Conservation (phyloP, 192 early-diverging fungal species). For the Podila clonocystis region DNA sequence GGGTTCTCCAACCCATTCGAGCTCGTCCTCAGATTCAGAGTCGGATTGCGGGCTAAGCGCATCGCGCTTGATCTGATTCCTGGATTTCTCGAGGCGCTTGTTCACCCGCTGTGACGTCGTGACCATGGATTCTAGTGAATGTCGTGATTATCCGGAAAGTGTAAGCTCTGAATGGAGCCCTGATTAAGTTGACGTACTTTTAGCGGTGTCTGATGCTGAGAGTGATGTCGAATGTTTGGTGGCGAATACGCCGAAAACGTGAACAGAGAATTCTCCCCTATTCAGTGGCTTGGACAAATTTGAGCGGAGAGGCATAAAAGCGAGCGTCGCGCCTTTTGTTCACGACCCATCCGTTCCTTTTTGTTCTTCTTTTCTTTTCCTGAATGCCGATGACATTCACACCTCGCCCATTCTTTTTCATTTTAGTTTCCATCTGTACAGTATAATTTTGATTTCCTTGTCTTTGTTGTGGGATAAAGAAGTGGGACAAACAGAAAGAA, state of each 20-base stretch:
- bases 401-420: background rate
- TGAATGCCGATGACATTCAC: too few species aligned
- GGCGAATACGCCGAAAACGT: too few species aligned
- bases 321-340: background rate
- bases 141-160: background rate
- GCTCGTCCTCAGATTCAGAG: slow-evolving; percentile 30
- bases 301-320: too few species aligned
- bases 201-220: background rate
- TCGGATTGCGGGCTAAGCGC: slow-evolving; percentile 15
- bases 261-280: too few species aligned
- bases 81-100: slow-evolving; percentile 26
- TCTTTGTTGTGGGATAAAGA: too few species aligned
- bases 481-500: too few species aligned
- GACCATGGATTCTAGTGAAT: slow-evolving; percentile 10
- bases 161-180: too few species aligned
- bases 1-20: slow-evolving; percentile 44
- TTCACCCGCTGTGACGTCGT: slow-evolving; percentile 16
- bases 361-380: background rate
- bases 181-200: too few species aligned
- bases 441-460: too few species aligned
- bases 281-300: too few species aligned
- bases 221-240: background rate
- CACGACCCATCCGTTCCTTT: background rate
- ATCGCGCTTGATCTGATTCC: slow-evolving; percentile 7
- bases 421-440: too few species aligned